Evolutionary conservation across 768 basidiomycete genomes (phyloP), one percentile per base, ranked within the genome.

Genomic region (Boletus eberwhitei): DNA sequence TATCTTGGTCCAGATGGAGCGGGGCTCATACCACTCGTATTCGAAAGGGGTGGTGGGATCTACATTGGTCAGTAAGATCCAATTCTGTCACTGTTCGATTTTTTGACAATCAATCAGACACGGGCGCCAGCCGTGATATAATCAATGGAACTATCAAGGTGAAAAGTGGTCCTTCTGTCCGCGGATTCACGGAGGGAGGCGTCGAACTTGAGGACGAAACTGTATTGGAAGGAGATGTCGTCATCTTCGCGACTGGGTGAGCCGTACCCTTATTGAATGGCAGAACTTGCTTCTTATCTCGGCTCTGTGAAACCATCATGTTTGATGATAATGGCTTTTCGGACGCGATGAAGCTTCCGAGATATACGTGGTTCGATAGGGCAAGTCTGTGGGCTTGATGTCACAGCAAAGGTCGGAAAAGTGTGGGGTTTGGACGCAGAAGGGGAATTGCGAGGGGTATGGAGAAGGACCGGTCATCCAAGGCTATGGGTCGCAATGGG

Each of bases 361-460:
- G 76, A 81, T 59, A 60, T 77, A 5, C 70, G 68, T 19, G 65
- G 68, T 16, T 69, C 75, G 6, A 62, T 82, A 31, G 65, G 65
- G 50, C 63, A 70, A 19, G 66, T 86, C 6, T 77, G 80, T 49
- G 83, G 80, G 0, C 68, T 76, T 4, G 75, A 77, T 21, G 64
- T 81, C 9, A 74, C 70, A 2, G 58, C 72, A 37, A 72, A 74
- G 64, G 71, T 85, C 54, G 75, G 78, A 50, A 73, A 76, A n/a
- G 67, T 87, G 14, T 83, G 86, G 88, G 82, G 87, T 36, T 60
- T 89, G 52, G 77, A 86, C 64, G 69, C 73, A 37, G 84, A 91
- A 69, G 84, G 86, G 2, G 85, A 88, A 63, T 60, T 84, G 24
- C 71, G 77, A 19, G 80, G 80, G 0, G 64, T 62, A 14, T 72